Base-by-base conservation (phyloP, 2,329 filamentous ascomycete species). In the Arthroderma sp. region DNA sequence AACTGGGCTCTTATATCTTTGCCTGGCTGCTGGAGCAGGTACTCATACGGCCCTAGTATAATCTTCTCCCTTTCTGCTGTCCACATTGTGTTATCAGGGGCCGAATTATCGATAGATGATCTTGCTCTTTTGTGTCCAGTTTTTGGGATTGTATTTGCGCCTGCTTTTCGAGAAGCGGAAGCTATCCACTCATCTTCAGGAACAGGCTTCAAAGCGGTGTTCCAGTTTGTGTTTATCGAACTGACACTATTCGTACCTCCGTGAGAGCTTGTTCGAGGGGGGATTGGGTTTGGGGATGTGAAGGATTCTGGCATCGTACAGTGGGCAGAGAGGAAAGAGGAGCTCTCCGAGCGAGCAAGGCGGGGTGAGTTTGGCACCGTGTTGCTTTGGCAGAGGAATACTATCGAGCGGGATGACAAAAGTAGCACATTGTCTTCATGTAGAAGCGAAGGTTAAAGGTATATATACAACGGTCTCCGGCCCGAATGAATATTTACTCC, bases 1-100 rank as follows among this genome's bases (percentile, higher is more conserved):
- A 66, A 48, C 37, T 58, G 54, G 10, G 56, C 51, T 6, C 64
- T 56, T 40, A 68, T 56, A 29, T 62, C 62, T 45, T 68, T 68
- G 51, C 86, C 86, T 0, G 85, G 84, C 51, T 87, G 81, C 38
- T 76, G 75, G 56, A 80, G 75, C 50, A 91, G 73, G 62, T 94
- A 93, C 58, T 89, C 81, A 56, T 79, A 94, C 1, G 86, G 86
- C 0, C 80, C 86, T 40, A 80, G 69, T 43, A 93, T 68, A 49
- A 89, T 80, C 60, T 77, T 77, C 61, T 91, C 84, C 68, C 91
- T 89, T 55, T 83, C 75, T 1, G 70, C 63, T 5, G 75, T 78
- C 85, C 85, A 91, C 38, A 56, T 58, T 22, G 15, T 22, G 15
- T 22, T 22, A 22, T 22, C 15, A 22, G 15, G 15, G 15, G 15